phyloP scores from a whole-genome alignment of 2,329 filamentous ascomycete species.

The Diaporthe eres region DNA sequence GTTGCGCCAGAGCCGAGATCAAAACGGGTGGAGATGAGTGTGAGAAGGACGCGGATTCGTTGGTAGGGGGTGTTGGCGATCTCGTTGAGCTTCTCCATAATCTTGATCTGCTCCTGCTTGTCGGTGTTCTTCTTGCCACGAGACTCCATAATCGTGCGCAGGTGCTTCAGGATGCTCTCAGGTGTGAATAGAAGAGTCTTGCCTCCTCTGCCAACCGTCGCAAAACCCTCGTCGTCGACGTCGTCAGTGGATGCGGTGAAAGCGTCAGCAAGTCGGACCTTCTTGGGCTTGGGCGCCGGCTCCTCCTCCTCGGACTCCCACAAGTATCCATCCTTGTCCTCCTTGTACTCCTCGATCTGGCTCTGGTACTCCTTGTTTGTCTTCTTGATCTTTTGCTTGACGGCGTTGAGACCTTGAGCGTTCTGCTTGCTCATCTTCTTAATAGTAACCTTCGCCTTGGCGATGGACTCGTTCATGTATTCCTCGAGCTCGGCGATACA shows the following conservation, averaged over 20 bases:
- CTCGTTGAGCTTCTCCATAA: slow-evolving; percentile 96
- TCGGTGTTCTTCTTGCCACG: slow-evolving; percentile 99
- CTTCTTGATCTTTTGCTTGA: slow-evolving; percentile 99
- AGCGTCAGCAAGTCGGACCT: slow-evolving; percentile 61
- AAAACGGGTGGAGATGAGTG: slow-evolving; percentile 93
- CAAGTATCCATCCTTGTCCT: slow-evolving; percentile 90
- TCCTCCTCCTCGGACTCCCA: slow-evolving; percentile 82
- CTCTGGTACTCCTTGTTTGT: slow-evolving; percentile 94
- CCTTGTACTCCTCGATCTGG: slow-evolving; percentile 89
- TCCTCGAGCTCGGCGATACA: slow-evolving; percentile 94
- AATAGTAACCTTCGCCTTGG: slow-evolving; percentile 94
- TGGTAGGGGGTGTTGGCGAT: slow-evolving; percentile 94
- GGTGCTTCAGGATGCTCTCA: slow-evolving; percentile 98
- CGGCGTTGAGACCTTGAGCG: slow-evolving; percentile 92
- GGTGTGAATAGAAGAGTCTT: slow-evolving; percentile 93
- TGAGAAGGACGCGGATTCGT: slow-evolving; percentile 90
- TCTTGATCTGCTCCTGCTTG: slow-evolving; percentile 91
- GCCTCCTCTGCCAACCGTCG: slow-evolving; percentile 89
- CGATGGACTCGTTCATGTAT: slow-evolving; percentile 90
- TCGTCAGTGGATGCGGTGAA: slow-evolving; percentile 61
- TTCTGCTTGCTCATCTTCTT: slow-evolving; percentile 99
- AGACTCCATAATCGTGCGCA: slow-evolving; percentile 92
- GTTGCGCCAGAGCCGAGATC: slow-evolving; percentile 85
- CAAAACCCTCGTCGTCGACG: slow-evolving; percentile 88
- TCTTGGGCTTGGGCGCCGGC: slow-evolving; percentile 66